Evolutionary conservation across 495 filamentous ascomycete genomes (phyloP).

Genomic region (Haplographium delicatum): DNA sequence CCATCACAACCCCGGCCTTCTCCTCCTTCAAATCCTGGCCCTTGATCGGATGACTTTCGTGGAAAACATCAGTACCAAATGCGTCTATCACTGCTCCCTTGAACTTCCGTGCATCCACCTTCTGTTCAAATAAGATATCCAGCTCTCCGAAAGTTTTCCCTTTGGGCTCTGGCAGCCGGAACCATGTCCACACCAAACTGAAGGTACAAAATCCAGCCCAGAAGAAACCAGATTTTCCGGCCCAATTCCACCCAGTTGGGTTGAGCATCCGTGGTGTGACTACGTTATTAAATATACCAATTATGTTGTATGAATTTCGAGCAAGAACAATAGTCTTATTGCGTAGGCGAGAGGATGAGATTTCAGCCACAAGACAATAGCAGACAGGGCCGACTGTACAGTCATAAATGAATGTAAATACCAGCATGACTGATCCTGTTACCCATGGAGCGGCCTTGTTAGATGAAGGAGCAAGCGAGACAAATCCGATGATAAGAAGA

Average conservation of each 20-base stretch:
- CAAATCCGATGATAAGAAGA: slow-evolving; percentile 26
- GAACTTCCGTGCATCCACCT: too few relatives aligned
- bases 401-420: slow-evolving; percentile 51
- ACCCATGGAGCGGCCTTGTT: slow-evolving; percentile 27
- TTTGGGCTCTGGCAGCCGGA: slow-evolving; percentile 64
- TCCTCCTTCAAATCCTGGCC: too few relatives aligned
- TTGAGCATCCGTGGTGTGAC: slow-evolving; percentile 46
- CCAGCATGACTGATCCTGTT: slow-evolving; percentile 46
- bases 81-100: too few relatives aligned
- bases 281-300: slow-evolving; percentile 36
- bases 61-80: too few relatives aligned
- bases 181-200: slow-evolving; percentile 35
- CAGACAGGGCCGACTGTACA: slow-evolving; percentile 49
- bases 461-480: slow-evolving; percentile 9
- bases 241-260: slow-evolving; percentile 48
- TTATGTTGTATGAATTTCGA: slow-evolving; percentile 48
- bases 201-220: slow-evolving; percentile 45
- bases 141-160: slow-evolving; percentile 67
- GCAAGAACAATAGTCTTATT: slow-evolving; percentile 50
- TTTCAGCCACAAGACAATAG: slow-evolving; percentile 54
- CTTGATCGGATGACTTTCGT: too few relatives aligned
- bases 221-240: slow-evolving; percentile 46
- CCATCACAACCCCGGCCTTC: too few relatives aligned
- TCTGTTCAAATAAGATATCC: slow-evolving; percentile 66
- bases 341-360: slow-evolving; percentile 47